These are phyloP conservation scores for Leishmania turanica DNA, from an alignment of 208 protist genomes.

Conservation along the genomic window DNA sequence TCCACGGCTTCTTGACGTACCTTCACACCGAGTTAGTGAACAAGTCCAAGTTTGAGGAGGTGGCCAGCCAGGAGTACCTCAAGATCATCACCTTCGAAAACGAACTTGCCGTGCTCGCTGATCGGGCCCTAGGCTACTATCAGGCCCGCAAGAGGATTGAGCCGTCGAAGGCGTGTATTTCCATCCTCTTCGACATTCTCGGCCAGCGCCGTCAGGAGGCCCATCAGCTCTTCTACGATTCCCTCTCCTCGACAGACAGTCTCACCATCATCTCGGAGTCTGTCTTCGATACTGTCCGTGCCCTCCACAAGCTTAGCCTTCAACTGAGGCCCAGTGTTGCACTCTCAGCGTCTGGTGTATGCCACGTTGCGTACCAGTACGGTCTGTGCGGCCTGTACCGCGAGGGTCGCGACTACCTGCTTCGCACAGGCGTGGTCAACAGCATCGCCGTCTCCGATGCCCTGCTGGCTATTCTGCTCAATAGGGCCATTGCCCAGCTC, in stretches of 20 bases:
- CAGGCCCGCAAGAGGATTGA: slow-evolving; percentile 31
- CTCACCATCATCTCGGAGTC: slow-evolving; percentile 52
- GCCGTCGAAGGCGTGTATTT: slow-evolving; percentile 45
- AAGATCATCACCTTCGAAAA: slow-evolving; percentile 71
- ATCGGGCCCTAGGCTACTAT: slow-evolving; percentile 69
- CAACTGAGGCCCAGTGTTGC: slow-evolving; percentile 30
- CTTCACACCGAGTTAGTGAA: slow-evolving; percentile 57
- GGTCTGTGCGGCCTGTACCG: slow-evolving; percentile 73
- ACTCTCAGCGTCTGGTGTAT: slow-evolving; percentile 33
- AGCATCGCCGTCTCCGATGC: slow-evolving; percentile 31
- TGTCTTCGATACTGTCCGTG: slow-evolving; percentile 59
- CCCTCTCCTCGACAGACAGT: slow-evolving; percentile 21
- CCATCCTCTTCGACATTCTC: slow-evolving; percentile 69
- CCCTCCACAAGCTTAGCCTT: slow-evolving; percentile 51
- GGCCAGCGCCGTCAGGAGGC: slow-evolving; percentile 68
- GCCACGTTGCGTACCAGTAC: slow-evolving; percentile 80
- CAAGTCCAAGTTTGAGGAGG: slow-evolving; percentile 56
- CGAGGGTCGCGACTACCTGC: slow-evolving; percentile 73
- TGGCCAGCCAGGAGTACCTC: slow-evolving; percentile 49
- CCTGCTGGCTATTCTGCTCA: slow-evolving; percentile 65
- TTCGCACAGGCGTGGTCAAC: slow-evolving; percentile 58
- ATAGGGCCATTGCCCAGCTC: slow-evolving; percentile 82
- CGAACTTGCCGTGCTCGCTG: slow-evolving; percentile 60
- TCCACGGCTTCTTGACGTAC: slow-evolving; percentile 49
- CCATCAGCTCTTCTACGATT: slow-evolving; percentile 67